Conservation (phyloP, 345 rosid genomes). For the Lumnitzera littorea region DNA sequence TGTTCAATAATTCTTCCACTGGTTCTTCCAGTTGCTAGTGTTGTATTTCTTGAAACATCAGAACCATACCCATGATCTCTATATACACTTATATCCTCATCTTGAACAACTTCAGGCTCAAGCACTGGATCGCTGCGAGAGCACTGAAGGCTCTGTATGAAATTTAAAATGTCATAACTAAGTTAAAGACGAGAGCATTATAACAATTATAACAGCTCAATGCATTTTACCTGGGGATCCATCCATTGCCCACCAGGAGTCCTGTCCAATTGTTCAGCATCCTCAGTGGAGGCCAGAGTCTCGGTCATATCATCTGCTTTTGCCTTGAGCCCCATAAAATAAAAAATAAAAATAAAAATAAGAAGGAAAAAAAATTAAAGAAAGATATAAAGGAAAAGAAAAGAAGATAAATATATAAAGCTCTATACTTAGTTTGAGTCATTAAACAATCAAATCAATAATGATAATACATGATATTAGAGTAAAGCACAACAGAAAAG, state of each 20-base stretch:
- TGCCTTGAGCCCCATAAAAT: slow-evolving; percentile 25
- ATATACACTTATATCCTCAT: slow-evolving; percentile 41
- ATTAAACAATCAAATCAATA: background rate
- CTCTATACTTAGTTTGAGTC: background rate
- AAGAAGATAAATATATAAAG: background rate
- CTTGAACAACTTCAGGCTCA: slow-evolving; percentile 37
- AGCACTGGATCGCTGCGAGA: slow-evolving; percentile 38
- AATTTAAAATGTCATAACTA: slow-evolving; percentile 12
- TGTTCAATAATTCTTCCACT: slow-evolving; percentile 48
- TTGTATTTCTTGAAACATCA: slow-evolving; percentile 45
- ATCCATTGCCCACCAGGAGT: slow-evolving; percentile 41
- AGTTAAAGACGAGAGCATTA: slow-evolving; percentile 2
- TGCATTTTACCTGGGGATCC: slow-evolving; percentile 44
- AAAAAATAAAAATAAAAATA: too few relatives aligned
- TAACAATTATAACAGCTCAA: background rate
- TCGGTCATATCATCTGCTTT: slow-evolving; percentile 36
- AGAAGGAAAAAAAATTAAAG: too few relatives aligned
- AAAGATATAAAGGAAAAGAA: too few relatives aligned
- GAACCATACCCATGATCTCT: slow-evolving; percentile 59
- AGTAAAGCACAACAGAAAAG: too few relatives aligned
- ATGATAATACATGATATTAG: too few relatives aligned
- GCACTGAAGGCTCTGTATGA: slow-evolving; percentile 38
- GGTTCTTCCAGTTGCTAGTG: slow-evolving; percentile 48
- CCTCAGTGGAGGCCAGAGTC: slow-evolving; percentile 31
- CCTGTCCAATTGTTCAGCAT: slow-evolving; percentile 47